Percentiles rank a stretch among this genome's conserved stretches.
Evolutionary conservation across 2,329 filamentous ascomycete species (phyloP).

Genomic region (Salinomyces thailandicus): DNA sequence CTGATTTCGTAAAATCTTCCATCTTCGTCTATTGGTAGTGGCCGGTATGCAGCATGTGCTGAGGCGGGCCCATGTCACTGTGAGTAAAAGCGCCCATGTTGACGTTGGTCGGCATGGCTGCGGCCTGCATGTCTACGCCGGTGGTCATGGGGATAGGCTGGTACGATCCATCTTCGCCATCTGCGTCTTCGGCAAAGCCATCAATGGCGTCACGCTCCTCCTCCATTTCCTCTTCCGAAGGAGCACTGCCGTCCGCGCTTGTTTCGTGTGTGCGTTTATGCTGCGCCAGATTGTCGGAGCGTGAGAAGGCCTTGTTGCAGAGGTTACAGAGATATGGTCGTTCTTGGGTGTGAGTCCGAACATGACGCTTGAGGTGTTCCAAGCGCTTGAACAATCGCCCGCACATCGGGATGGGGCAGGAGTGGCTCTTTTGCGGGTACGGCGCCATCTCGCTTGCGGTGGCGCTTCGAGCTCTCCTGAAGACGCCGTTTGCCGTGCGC

Average conservation of each 20-base stretch:
- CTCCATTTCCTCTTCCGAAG: conserved; percentile 74
- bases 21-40: conserved; percentile 30
- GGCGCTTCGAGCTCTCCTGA: conserved; percentile 82
- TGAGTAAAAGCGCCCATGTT: conserved; percentile 24
- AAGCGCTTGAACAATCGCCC: conserved; percentile 96
- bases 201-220: conserved; percentile 79
- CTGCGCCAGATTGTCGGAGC: conserved; percentile 98
- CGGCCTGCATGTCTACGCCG: conserved; percentile 21
- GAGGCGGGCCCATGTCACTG: conserved; percentile 32
- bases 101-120: conserved; percentile 27
- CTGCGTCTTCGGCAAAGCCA: conserved; percentile 58
- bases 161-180: conserved; percentile 16
- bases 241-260: conserved; percentile 51
- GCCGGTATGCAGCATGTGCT: conserved; percentile 34
- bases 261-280: conserved; percentile 74
- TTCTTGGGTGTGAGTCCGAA: conserved; percentile 98
- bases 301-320: conserved; percentile 97
- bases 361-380: conserved; percentile 98
- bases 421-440: conserved; percentile 96
- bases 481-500: conserved; percentile 58
- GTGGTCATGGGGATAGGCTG: conserved; percentile 21
- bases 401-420: conserved; percentile 96
- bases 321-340: conserved; percentile 94
- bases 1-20: too few species aligned
- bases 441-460: conserved; percentile 95